These are phyloP conservation scores for Exutisphaerella laricina DNA, from an alignment of 2,329 filamentous ascomycete species.

Conservation along the genomic window DNA sequence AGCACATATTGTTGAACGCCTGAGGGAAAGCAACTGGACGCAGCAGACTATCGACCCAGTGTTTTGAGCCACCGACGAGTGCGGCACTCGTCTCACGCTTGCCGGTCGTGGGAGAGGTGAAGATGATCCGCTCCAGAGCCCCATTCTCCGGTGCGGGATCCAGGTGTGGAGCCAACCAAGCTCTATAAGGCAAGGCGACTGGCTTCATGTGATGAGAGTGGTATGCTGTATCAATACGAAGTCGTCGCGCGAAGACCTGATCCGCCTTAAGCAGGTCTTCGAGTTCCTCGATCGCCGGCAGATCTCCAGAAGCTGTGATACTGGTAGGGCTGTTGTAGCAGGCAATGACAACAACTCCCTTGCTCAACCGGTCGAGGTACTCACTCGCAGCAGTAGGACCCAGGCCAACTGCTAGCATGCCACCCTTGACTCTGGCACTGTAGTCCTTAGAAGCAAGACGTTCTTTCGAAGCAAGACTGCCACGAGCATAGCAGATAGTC, in stretches of 20 bases:
- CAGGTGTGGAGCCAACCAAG: constrained; percentile 39
- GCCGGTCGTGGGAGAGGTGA: constrained; percentile 1
- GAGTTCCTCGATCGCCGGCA: constrained; percentile 30
- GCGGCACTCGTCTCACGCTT: neutral
- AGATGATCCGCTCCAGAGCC: neutral
- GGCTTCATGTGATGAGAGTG: neutral
- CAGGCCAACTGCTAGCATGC: constrained; percentile 32
- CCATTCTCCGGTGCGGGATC: neutral
- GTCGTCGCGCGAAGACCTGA: constrained; percentile 29
- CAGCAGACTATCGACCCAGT: neutral
- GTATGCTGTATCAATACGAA: neutral
- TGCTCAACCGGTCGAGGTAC: constrained; percentile 10
- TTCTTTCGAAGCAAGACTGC: neutral
- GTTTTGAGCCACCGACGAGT: too few species aligned
- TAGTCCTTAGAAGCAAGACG: neutral
- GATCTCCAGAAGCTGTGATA: constrained; percentile 39
- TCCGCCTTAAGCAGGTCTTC: constrained; percentile 29
- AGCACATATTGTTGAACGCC: neutral
- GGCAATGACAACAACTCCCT: constrained; percentile 28
- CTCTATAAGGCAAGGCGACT: neutral
- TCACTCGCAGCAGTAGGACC: constrained; percentile 21
- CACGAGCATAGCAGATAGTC: constrained; percentile 15
- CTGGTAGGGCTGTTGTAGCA: constrained; percentile 38
- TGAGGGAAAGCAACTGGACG: neutral
- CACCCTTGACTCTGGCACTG: constrained; percentile 13